phyloP scores from a whole-genome alignment of 108 stramenopile genomes.

The Skeletonema marinoi region DNA sequence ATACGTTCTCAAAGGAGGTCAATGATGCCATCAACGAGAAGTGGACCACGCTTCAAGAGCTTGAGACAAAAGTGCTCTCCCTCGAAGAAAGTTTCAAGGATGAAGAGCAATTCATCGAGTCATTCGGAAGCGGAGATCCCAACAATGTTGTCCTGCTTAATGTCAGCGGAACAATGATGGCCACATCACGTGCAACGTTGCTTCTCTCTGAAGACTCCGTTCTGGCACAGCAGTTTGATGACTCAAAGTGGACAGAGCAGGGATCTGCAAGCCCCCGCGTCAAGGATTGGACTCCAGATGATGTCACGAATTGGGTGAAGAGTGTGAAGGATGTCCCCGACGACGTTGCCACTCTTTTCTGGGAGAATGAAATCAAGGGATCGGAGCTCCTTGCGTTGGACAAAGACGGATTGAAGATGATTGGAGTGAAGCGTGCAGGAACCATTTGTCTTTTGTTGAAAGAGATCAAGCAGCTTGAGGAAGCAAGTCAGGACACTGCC shows the following conservation, averaged over 20 bases:
- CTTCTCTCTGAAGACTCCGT: slow-evolving; percentile 1
- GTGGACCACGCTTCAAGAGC: slow-evolving; percentile 5
- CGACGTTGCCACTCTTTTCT: neutral
- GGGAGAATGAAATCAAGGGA: slow-evolving; percentile 15
- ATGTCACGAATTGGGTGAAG: slow-evolving; percentile 18
- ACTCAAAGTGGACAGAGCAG: neutral
- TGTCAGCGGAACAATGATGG: slow-evolving; percentile 19
- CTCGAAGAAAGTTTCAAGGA: slow-evolving; percentile 27
- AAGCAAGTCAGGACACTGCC: slow-evolving; percentile 3
- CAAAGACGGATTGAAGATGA: slow-evolving; percentile 9
- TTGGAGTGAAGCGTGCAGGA: slow-evolving; percentile 17
- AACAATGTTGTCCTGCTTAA: slow-evolving; percentile 11
- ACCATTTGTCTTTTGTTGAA: slow-evolving; percentile 10
- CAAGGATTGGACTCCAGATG: slow-evolving; percentile 17
- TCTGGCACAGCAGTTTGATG: slow-evolving; percentile 14
- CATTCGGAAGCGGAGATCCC: slow-evolving; percentile 4
- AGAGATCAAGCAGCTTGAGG: slow-evolving; percentile 29
- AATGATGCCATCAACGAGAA: slow-evolving; percentile 16
- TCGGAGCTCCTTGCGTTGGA: slow-evolving; percentile 17
- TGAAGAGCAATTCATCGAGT: slow-evolving; percentile 14
- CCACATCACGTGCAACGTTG: neutral
- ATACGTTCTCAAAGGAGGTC: slow-evolving; percentile 3
- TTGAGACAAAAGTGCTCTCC: neutral
- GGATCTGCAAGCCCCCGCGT: neutral
- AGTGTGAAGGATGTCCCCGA: slow-evolving; percentile 7